Evolutionary conservation across 805 yeast genomes (phyloP).

Genomic region (Candida coquimbonensis): DNA sequence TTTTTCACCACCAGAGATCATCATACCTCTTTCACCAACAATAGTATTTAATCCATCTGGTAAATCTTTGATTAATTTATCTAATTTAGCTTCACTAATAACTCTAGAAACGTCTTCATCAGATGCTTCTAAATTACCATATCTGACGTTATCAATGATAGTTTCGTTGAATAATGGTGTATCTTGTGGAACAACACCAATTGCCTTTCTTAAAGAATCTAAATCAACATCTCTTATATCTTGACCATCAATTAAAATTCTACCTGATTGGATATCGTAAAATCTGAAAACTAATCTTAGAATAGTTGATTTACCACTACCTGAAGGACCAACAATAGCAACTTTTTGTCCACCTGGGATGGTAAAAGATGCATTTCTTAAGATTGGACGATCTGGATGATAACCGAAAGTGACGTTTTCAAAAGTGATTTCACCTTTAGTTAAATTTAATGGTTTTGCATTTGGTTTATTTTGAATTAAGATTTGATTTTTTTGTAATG

Average conservation of each 20-base stretch:
- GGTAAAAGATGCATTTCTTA: conserved; percentile 70
- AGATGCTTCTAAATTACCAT: conserved; percentile 69
- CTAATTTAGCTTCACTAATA: conserved; percentile 64
- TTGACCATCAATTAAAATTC: conserved; percentile 81
- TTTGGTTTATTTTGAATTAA: conserved; percentile 52
- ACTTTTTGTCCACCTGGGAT: conserved; percentile 89
- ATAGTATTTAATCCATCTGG: conserved; percentile 83
- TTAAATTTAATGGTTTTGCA: conserved; percentile 55
- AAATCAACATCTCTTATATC: conserved; percentile 71
- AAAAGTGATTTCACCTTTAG: conserved; percentile 62
- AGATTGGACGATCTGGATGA: conserved; percentile 80
- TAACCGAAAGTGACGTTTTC: conserved; percentile 93
- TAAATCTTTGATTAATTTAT: conserved; percentile 51
- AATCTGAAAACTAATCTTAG: conserved; percentile 80
- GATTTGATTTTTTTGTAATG: conserved; percentile 70
- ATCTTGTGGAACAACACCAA: conserved; percentile 97
- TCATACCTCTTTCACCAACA: conserved; percentile 97
- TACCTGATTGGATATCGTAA: conserved; percentile 74
- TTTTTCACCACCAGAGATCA: conserved; percentile 99
- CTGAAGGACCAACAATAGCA: conserved; percentile 95
- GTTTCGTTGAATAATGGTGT: conserved; percentile 93
- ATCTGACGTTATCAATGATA: conserved; percentile 78
- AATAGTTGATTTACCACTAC: conserved; percentile 91
- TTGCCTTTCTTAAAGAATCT: conserved; percentile 61
- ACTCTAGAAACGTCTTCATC: conserved; percentile 64